These are phyloP conservation scores for Phytophthora pini DNA, from an alignment of 352 stramenopile genomes.

Conservation along the genomic window DNA sequence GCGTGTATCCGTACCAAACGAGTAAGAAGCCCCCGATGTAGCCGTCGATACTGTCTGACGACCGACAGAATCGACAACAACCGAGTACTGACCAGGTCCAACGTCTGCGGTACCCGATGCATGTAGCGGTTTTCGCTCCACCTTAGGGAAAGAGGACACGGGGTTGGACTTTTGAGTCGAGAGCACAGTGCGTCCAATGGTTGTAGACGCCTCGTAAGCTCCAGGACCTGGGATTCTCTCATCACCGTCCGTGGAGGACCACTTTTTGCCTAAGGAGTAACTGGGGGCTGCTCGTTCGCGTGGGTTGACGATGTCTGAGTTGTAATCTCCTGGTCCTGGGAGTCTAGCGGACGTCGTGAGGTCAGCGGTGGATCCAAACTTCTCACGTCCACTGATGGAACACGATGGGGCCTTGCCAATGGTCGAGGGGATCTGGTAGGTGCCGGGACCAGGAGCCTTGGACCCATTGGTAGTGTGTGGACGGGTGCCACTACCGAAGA, in stretches of 20 bases:
- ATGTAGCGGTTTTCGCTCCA: conserved; percentile 70
- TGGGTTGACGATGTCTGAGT: conserved; percentile 65
- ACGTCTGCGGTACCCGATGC: conserved; percentile 58
- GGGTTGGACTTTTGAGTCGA: conserved; percentile 77
- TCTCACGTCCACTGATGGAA: conserved; percentile 79
- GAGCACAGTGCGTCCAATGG: conserved; percentile 68
- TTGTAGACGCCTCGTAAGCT: conserved; percentile 63
- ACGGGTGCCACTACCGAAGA: conserved; percentile 72
- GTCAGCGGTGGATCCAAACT: conserved; percentile 77
- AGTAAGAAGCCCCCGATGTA: conserved; percentile 62
- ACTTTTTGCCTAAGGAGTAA: conserved; percentile 84
- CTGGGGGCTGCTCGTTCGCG: conserved; percentile 66
- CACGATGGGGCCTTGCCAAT: conserved; percentile 76
- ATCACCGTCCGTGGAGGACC: conserved; percentile 41
- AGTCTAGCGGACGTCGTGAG: conserved; percentile 49
- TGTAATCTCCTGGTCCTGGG: conserved; percentile 77
- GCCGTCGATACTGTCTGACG: conserved; percentile 74
- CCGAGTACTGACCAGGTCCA: conserved; percentile 75
- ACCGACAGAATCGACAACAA: conserved; percentile 67
- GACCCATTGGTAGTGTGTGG: conserved; percentile 50
- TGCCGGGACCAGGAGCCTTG: conserved; percentile 70
- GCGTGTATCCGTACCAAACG: conserved; percentile 69
- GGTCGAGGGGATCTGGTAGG: conserved; percentile 74
- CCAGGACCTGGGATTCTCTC: conserved; percentile 71
- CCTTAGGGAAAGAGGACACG: conserved; percentile 67